These are phyloP conservation scores for Cupressus sempervirens DNA, from an alignment of 75 land plant species.

Conservation along the genomic window DNA sequence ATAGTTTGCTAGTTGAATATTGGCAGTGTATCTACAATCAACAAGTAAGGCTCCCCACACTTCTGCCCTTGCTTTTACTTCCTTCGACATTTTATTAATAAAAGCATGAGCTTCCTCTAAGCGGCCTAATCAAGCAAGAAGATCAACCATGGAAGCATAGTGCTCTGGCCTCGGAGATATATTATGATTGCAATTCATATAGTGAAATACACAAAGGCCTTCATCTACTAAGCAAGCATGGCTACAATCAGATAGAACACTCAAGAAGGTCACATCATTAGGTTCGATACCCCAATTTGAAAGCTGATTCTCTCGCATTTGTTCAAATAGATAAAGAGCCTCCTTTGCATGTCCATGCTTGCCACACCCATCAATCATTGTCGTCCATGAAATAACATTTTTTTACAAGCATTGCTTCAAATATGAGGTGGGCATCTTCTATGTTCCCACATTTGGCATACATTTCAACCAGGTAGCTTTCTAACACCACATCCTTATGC, in stretches of 20 bases:
- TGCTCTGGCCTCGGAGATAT: too few relatives aligned
- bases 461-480: background rate
- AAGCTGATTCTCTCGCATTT: background rate
- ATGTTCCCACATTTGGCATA: constrained; percentile 5
- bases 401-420: background rate
- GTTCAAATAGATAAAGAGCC: background rate
- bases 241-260: constrained; percentile 52
- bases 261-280: constrained; percentile 60
- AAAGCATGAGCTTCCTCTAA: constrained; percentile 41
- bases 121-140: constrained; percentile 54
- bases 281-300: constrained; percentile 24
- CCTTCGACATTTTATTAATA: constrained; percentile 38
- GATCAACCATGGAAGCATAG: constrained; percentile 59
- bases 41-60: constrained; percentile 56
- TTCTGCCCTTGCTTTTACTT: constrained; percentile 23
- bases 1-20: constrained; percentile 35
- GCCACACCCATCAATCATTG: constrained; percentile 1
- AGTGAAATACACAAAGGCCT: constrained; percentile 34
- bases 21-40: constrained; percentile 36
- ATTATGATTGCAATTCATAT: constrained; percentile 32
- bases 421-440: background rate
- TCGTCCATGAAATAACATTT: background rate
- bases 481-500: background rate
- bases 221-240: constrained; percentile 60
- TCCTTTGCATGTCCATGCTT: constrained; percentile 1